Conservation (phyloP, 306 rosid genomes). For the Castanospermum australe region DNA sequence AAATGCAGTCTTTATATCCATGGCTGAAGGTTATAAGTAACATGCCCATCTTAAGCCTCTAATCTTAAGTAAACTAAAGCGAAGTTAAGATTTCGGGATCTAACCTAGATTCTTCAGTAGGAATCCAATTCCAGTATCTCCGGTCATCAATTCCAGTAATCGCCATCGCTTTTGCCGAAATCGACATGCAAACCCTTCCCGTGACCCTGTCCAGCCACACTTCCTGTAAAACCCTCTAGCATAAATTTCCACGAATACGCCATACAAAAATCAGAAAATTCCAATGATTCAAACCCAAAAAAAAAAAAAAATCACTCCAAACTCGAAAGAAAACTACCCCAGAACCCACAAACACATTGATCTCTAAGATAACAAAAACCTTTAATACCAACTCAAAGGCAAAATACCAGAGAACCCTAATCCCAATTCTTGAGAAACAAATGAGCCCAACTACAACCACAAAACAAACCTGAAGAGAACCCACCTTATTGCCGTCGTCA, state of each 20-base stretch:
- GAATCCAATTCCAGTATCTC: constrained; percentile 83
- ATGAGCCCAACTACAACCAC: no score
- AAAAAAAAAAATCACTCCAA: constrained; percentile 53
- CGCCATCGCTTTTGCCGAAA: constrained; percentile 75
- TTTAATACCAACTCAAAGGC: not conserved
- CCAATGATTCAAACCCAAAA: not conserved
- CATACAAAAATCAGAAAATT: not conserved
- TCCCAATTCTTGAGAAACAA: not conserved
- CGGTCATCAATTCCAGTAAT: constrained; percentile 87
- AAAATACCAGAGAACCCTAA: not conserved
- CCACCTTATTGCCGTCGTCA: constrained; percentile 72
- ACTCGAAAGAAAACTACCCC: not conserved
- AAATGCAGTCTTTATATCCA: not conserved
- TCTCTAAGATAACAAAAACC: not conserved
- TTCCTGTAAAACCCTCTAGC: constrained; percentile 53
- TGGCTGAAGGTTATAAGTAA: not conserved
- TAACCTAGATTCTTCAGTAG: constrained; percentile 75
- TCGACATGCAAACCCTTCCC: constrained; percentile 62
- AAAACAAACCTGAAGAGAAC: not conserved
- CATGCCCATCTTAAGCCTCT: not conserved
- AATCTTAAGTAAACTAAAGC: not conserved
- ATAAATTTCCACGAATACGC: not conserved
- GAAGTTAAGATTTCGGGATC: not conserved
- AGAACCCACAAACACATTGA: not conserved
- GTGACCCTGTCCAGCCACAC: constrained; percentile 83